Evolutionary conservation across 768 basidiomycete species (phyloP), one percentile per base, ranked within the genome.

Genomic region (Strobilomyces echinocephalus): DNA sequence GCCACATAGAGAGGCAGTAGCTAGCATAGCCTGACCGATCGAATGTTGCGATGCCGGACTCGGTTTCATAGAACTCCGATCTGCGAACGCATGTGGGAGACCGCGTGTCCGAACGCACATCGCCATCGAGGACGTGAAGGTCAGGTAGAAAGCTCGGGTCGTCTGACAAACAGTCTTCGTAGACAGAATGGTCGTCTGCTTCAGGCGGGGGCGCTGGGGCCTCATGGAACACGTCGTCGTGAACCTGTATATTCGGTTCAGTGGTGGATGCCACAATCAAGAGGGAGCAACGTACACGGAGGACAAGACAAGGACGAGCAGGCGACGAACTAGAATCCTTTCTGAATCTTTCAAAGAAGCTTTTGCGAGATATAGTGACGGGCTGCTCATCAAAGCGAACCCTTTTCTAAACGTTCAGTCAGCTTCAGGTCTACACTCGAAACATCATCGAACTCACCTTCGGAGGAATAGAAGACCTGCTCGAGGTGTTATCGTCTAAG

Each of bases 341-440:
- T 20, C 48, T 60, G 18, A 36, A 55, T 31, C 54, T 55, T 8
- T 50, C 59, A 5, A 69, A 57, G 42, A 67, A 60, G 20, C 50
- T 7, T 26, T 16, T 64, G 8, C 54, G 57, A 9, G 60, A 55
- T 34, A 67, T 63, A 34, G 63, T 58, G 18, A 62, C 36, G n/a
- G 67, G 69, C 12, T 49, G 59, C 14, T 64, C 62, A 47, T 66
- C 26, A 14, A 69, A 69, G 49, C 69, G 67, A 45, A 69, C 67
- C 38, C 44, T 54, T 41, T 68, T 62, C 53, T 57, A 18, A 14
- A 48, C 12, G 28, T 20, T 1, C 9, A 31, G 43, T 66, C 41
- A 62, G 42, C 4, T 35, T 47, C 15, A 18, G 16, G 28, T 34
- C 5, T 14, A 46, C 46, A 12, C 18, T 21, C 44, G 2, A 24